phyloP scores from a whole-genome alignment of 2,329 filamentous ascomycete species.

The Elsinoe necatrix region DNA sequence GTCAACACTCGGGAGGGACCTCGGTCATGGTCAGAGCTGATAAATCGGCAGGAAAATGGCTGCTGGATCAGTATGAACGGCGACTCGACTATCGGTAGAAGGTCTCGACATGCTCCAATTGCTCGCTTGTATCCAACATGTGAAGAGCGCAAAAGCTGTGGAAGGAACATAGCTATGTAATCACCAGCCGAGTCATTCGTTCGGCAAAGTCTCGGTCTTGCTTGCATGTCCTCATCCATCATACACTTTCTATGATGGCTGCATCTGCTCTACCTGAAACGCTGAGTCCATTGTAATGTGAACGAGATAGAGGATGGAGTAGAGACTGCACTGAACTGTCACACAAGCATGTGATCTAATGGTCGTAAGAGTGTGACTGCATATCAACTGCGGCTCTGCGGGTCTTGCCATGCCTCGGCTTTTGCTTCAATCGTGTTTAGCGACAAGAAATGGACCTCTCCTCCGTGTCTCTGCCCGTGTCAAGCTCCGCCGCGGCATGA shows the following conservation, averaged over 20 bases:
- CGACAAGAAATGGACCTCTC: slow-evolving; percentile 6
- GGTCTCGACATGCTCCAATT: too few species aligned
- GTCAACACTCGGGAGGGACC: not conserved
- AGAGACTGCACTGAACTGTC: too few species aligned
- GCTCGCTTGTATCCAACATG: too few species aligned
- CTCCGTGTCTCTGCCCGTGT: not conserved
- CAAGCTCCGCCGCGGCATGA: not conserved
- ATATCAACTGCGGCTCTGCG: not conserved
- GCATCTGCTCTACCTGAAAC: too few species aligned
- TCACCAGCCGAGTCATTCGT: not conserved
- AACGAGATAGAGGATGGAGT: too few species aligned
- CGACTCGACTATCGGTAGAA: too few species aligned
- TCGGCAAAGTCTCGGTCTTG: not conserved
- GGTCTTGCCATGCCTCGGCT: slow-evolving; percentile 1
- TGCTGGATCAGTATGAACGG: too few species aligned
- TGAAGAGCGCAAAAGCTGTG: too few species aligned
- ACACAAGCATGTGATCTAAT: too few species aligned
- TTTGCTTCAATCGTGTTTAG: slow-evolving; percentile 4
- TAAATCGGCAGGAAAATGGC: not conserved
- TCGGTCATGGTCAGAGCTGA: not conserved
- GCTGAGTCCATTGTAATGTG: not conserved
- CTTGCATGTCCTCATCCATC: too few species aligned
- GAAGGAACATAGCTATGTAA: not conserved
- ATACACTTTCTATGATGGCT: too few species aligned
- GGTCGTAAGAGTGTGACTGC: too few species aligned